Evolutionary conservation across 805 yeast genomes (phyloP), one percentile per base, ranked within the genome.

Genomic region (Suhomyces tanzawaensis): DNA sequence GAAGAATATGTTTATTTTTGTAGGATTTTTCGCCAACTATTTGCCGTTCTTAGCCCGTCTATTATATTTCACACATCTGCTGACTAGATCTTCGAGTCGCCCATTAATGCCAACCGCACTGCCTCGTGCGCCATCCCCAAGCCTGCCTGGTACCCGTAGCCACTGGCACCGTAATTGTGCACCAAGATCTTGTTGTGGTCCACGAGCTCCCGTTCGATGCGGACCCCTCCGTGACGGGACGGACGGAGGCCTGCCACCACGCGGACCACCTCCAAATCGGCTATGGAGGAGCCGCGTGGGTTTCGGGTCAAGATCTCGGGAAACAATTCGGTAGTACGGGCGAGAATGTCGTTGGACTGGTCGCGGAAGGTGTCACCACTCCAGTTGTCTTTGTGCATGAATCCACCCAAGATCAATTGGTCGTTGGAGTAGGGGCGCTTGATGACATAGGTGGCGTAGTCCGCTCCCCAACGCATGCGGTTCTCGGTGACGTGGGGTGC

Each of bases 171-270:
- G 49, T 82, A 82, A 57, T 82, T 80, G 53, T 86, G 95, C 16
- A 86, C 67, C 13, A 82, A 52, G 1, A 68, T 40, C 7, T 42
- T 43, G 11, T 29, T 24, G n/a, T 19, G 34, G 11, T 63, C 60
- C 12, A 50, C 25, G 3, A 38, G 42, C 48, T 81, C 84, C 29
- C 59, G 56, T 53, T 83, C 93, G 29, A 86, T 75, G 36, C 95
- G 68, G 4, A 76, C 79, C 4, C 95, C 95, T 11, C 90, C 93
- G 28, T 75, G 70, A 52, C 95, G 72, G 26, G 81, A 69, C 4
- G 95, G 95, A 46, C 95, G 72, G 31, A 84, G 66, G 0, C 95
- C 95, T 5, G 89, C 81, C 1, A 76, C 85, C 27, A 77, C 81
- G 37, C 85, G 71, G 8, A 83, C 35, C 19, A 86, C 69, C 46